These are phyloP conservation scores for Anastatica hierochuntica DNA, from an alignment of 345 rosid genomes.

Conservation along the genomic window DNA sequence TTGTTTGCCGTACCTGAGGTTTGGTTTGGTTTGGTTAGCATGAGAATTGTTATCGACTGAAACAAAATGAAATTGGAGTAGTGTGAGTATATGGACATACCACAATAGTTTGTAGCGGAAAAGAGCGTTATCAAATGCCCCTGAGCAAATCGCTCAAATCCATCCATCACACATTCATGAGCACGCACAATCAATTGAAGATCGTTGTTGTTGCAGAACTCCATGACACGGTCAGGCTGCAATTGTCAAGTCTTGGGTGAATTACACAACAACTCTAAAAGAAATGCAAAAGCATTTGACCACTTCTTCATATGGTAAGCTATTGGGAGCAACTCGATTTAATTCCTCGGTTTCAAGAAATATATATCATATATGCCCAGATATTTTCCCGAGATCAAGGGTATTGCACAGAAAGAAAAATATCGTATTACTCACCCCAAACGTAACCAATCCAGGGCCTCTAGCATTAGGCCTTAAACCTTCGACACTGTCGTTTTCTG, in stretches of 20 bases:
- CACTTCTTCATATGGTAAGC: neutral
- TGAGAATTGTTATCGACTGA: no score
- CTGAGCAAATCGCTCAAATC: constrained; percentile 93
- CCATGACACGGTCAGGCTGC: constrained; percentile 98
- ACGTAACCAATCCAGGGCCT: constrained; percentile 96
- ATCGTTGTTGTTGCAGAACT: constrained; percentile 90
- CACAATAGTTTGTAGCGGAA: constrained; percentile 91
- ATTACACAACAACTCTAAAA: constrained; percentile 10
- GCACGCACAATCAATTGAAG: constrained; percentile 92
- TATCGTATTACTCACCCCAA: constrained; percentile 52
- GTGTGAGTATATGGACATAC: constrained; percentile 29
- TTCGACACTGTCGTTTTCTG: constrained; percentile 99
- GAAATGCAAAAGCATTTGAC: neutral
- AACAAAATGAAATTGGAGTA: no score
- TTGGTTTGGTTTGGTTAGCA: no score
- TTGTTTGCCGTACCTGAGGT: constrained; percentile 79
- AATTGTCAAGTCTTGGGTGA: constrained; percentile 4
- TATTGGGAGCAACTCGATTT: neutral
- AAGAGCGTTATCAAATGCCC: constrained; percentile 90
- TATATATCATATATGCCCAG: neutral
- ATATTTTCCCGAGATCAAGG: neutral
- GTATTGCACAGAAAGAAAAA: neutral
- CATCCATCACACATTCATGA: constrained; percentile 96
- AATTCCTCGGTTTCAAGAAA: neutral
- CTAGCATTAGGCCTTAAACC: constrained; percentile 97